A percentile compares a stretch with the other conserved stretches of the same genome.
phyloP scores from a whole-genome alignment of 2,329 filamentous ascomycete genomes.

The Cytospora schulzeri region DNA sequence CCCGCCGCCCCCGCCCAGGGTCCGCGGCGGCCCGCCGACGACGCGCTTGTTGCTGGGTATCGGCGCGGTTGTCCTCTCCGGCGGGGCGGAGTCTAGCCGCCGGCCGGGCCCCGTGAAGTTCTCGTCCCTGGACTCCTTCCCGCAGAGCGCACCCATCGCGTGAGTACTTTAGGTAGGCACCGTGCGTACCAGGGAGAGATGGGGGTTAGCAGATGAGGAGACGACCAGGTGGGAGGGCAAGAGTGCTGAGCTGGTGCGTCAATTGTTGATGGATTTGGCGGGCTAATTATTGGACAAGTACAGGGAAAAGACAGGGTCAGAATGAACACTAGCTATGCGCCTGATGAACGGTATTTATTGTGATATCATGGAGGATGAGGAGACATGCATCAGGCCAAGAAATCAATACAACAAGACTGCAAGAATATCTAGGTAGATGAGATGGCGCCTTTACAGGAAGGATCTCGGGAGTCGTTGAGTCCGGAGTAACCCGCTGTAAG shows the following conservation, averaged over 20 bases:
- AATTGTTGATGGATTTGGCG: background rate
- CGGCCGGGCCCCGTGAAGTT: slow-evolving; percentile 74
- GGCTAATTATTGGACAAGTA: background rate
- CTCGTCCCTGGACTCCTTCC: slow-evolving; percentile 64
- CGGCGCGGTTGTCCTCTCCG: slow-evolving; percentile 51
- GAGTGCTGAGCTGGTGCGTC: background rate
- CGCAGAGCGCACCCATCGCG: slow-evolving; percentile 84
- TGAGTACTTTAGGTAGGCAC: slow-evolving; percentile 10
- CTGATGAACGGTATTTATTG: background rate
- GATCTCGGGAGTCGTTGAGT: background rate
- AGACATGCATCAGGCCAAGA: background rate
- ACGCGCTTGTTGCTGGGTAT: slow-evolving; percentile 49
- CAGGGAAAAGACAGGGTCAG: background rate
- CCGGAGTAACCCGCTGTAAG: background rate
- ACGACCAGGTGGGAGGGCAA: background rate
- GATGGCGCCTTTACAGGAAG: background rate
- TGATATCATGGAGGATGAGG: background rate
- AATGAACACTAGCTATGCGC: background rate
- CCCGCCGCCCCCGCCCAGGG: slow-evolving; percentile 60
- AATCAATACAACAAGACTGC: background rate
- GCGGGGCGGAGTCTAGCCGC: slow-evolving; percentile 62
- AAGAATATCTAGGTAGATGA: background rate
- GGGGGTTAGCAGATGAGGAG: background rate
- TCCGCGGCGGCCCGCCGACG: slow-evolving; percentile 61
- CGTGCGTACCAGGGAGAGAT: background rate